Base-by-base conservation (phyloP, 2,329 filamentous ascomycete genomes). In the Trichoderma hamatum region DNA sequence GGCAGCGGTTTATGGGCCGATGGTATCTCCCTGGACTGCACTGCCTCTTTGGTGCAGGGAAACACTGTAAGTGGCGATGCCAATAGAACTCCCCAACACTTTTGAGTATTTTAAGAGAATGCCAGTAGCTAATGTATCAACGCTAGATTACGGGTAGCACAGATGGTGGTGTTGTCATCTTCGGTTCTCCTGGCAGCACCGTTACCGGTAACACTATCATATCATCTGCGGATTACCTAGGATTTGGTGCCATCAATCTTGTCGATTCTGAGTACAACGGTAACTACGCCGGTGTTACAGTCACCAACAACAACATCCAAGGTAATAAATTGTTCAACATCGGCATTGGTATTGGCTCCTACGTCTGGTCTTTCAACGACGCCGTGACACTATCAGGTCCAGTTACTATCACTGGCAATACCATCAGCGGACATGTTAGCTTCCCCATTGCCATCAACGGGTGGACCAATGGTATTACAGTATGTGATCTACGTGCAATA, bases 161-260 rank as follows among this genome's bases (percentile, higher is more conserved):
- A 0, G 73, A 75, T 61, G 74, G 74, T 30, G 74, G 74, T 10
- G 73, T 75, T 19, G 74, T 75, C 26, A 69, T 74, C 26, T 75
- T 75, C 49, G 74, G 74, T 21, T 74, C 74, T 1, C 74, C 74
- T 2, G 72, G 72, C 7, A 72, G 72, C 7, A 71, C 71, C 9
- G 60, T 75, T 55, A 71, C 72, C 30, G 59, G 69, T 36, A 75
- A 75, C 36, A 72, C 68, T 49, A 75, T 75, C 70, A 70, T 69
- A 39, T 74, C 73, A 2, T 74, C 74, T 3, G 51, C 61, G 6
- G 70, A 72, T 7, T 66, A 74, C 21, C 69, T 72, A 16, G 72
- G 74, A 43, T 75, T 75, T 30, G 74, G 74, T 4, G 74, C 71
- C 2, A 73, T 75, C 70, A 75, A 75, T 54, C 73, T 75, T 73